Evolutionary conservation across 2,329 filamentous ascomycete genomes (phyloP), one percentile per base, ranked within the genome.

Genomic region (Hymenoscyphus infarciens): DNA sequence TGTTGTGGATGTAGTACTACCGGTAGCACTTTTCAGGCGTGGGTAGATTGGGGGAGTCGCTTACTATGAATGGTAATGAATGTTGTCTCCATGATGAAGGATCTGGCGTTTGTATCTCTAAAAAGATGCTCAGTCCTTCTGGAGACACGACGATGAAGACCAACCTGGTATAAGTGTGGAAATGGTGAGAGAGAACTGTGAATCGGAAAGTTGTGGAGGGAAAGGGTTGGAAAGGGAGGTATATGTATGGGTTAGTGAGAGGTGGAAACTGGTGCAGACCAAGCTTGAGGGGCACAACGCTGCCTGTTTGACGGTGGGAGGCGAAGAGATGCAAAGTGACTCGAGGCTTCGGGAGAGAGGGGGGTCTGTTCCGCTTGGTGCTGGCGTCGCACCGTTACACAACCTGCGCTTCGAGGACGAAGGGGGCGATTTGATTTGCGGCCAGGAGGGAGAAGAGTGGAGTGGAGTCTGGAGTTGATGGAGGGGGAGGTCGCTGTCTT

Each of bases 31-130:
- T 55, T 33, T 55, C 52, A 16, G 52, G 3, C 52, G 7, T 42
- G n/a, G 42, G 56, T 62, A 54, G 53, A 33, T 29, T 57, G 19
- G 33, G 11, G 13, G 31, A 22, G 31, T 49, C 8, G 80, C 87
- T 79, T 78, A 90, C 91, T 91, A 74, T 95, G 91, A 74, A 96
- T 95, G 69, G 91, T 92, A 79, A 96, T 95, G 78, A 96, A 96
- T 35, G 91, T 95, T 69, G 89, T 89, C 77, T 93, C 90, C 90
- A 91, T 91, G 67, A 73, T 75, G 72, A 72, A 66, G 67, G 69
- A 68, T 64, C 69, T 72, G 70, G 70, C 69, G 67, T 72, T 69
- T 70, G 66, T 71, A 73, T 72, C 70, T 73, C 69, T 72, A 72
- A 72, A 66, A 73, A 71, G 72, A 73, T 73, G 69, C 70, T 73